phyloP scores from a whole-genome alignment of 75 land plant genomes.

The Pinus taeda region DNA sequence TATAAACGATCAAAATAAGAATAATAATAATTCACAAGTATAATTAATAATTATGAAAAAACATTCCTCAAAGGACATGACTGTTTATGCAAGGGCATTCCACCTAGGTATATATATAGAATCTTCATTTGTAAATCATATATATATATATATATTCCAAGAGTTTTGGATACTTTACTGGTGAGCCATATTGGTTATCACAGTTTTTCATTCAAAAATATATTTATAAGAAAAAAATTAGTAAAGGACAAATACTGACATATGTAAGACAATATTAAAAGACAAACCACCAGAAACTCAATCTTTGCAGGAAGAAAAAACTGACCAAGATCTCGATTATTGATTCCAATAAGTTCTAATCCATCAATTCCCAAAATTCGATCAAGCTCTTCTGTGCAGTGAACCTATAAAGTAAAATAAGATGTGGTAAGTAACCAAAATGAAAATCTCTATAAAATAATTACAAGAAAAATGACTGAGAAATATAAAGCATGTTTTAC shows the following conservation, averaged over 20 bases:
- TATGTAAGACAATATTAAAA: not conserved
- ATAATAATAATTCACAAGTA: no score
- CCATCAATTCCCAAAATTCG: constrained; percentile 30
- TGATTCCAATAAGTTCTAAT: constrained; percentile 44
- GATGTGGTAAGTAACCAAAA: not conserved
- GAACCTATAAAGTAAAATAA: constrained; percentile 22
- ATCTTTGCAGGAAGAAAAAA: not conserved
- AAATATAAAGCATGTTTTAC: not conserved
- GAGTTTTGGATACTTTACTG: no score
- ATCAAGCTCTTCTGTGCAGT: constrained; percentile 36
- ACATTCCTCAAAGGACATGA: no score
- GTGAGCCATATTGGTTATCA: no score
- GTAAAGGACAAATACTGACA: not conserved
- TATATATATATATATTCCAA: no score
- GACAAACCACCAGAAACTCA: not conserved
- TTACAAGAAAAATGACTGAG: not conserved
- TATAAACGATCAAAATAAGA: no score
- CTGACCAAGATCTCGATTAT: constrained; percentile 44
- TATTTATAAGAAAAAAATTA: not conserved
- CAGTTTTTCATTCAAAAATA: no score
- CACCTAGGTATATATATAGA: no score
- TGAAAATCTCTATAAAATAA: not conserved
- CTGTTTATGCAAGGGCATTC: no score
- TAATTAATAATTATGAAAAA: no score
- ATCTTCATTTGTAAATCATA: no score